Percentiles rank a stretch among this genome's conserved stretches.
Conservation (phyloP, 306 rosid species). For the Sphenostylis stenocarpa region DNA sequence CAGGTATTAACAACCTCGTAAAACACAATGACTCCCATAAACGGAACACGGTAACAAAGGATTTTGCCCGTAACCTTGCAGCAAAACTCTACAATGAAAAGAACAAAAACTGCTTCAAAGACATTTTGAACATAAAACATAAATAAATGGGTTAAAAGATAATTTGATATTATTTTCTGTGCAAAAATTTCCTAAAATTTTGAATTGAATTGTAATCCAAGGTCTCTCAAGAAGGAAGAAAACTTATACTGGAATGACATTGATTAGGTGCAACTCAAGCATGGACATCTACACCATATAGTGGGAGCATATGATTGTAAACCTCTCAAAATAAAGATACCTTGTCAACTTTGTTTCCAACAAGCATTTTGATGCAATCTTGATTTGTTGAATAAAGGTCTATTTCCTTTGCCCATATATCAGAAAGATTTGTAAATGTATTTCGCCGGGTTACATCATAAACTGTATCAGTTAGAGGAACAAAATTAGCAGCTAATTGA, state of each 20-base stretch:
- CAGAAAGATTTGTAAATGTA: constrained; percentile 89
- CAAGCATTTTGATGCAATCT: constrained; percentile 98
- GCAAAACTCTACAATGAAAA: not conserved
- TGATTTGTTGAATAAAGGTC: constrained; percentile 94
- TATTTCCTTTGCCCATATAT: constrained; percentile 94
- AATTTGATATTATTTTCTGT: not conserved
- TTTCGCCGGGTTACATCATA: constrained; percentile 94
- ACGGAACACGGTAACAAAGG: not conserved
- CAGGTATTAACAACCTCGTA: not conserved
- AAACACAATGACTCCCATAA: not conserved
- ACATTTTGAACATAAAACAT: not conserved
- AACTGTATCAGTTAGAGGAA: constrained; percentile 47
- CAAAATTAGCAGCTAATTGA: constrained; percentile 22
- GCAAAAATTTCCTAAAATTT: constrained; percentile 9
- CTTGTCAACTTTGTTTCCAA: constrained; percentile 98
- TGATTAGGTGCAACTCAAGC: constrained; percentile 19
- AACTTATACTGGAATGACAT: not conserved
- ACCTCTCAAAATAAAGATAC: constrained; percentile 43
- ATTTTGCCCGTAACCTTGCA: not conserved
- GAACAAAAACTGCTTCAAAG: not conserved
- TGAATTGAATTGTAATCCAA: constrained; percentile 10
- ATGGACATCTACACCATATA: not conserved
- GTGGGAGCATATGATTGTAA: constrained; percentile 2
- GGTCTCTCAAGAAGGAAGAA: constrained; percentile 24
- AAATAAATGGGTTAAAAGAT: not conserved